Evolutionary conservation across 2,329 filamentous ascomycete species (phyloP), one percentile per base, ranked within the genome.

Genomic region (Calonectria honghensis): DNA sequence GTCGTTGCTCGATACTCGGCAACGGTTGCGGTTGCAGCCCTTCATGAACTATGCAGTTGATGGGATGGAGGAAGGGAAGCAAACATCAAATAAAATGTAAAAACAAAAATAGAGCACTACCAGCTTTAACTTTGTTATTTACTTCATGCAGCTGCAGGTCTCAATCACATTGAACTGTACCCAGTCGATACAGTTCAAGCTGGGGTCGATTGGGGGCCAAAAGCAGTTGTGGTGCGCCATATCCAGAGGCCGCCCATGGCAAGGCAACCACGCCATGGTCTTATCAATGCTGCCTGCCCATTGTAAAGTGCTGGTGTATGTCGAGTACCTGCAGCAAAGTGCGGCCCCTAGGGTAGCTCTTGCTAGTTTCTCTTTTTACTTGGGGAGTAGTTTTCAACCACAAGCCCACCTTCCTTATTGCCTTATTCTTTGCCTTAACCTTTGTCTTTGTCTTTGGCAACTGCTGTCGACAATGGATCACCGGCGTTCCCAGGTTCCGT

Each of bases 191-290:
- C 45, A n/a, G 45, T n/a, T 24, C 11, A n/a, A 24, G 18, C 13
- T 24, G 45, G 45, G 3, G 45, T 48, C n/a, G 20, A n/a, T 48
- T 75, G 73, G 70, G 68, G 70, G 57, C 73, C 73, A 63, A 71
- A 54, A 24, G 27, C 4, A 41, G 39, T 70, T 66, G 71, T 77
- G 48, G 37, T 41, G 16, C 70, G 69, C 73, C 64, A 35, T 41
- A 20, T n/a, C 32, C 32, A 50, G 75, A 77, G 73, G 75, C 75
- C 75, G 75, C 75, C 72, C 35, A 45, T 20, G n/a, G 24, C 61
- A 70, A 77, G 75, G 75, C 75, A 77, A 66, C 75, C 64, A 41
- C 54, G 16, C 66, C 24, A 24, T 74, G 54, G 66, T 73, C 66
- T 52, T 59, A 29, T 59, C 45, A 48, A 32, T 69, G 54, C 54